Evolutionary conservation across 257 asterid genomes (phyloP).

Genomic region (Echium plantagineum): DNA sequence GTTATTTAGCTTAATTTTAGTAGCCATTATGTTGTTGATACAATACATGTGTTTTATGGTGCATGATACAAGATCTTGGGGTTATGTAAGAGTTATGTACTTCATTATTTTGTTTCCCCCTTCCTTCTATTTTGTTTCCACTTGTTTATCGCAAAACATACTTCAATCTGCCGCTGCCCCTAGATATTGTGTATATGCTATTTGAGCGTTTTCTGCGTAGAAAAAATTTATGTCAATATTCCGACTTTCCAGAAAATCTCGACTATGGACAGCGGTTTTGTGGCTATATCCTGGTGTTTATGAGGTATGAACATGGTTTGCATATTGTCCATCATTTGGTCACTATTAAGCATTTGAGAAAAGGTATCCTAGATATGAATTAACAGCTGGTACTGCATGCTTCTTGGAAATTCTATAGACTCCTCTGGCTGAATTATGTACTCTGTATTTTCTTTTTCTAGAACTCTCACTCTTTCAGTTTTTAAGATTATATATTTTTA

Average conservation of each 20-base stretch:
- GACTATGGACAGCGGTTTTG: conserved; percentile 52
- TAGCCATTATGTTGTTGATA: not conserved
- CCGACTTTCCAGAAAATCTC: conserved; percentile 38
- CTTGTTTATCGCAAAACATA: not conserved
- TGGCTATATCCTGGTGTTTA: conserved; percentile 98
- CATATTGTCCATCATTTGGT: not conserved
- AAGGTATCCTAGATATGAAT: no score
- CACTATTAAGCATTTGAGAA: no score
- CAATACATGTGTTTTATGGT: not conserved
- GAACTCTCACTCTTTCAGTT: no score
- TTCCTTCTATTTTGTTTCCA: not conserved
- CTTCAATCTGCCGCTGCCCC: not conserved
- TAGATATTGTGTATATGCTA: not conserved
- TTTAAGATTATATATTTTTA: no score
- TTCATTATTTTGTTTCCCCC: not conserved
- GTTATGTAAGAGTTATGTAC: not conserved
- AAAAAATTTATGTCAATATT: not conserved
- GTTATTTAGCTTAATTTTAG: conserved; percentile 4
- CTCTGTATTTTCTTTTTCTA: no score
- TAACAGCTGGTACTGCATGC: no score
- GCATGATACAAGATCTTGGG: not conserved
- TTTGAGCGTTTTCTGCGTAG: not conserved
- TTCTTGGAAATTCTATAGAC: no score
- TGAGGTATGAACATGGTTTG: conserved; percentile 41
- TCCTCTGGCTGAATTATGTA: no score